A percentile compares a stretch with the other conserved stretches of the same genome.
Conservation (phyloP, 2,329 filamentous ascomycete species). For the Boeremia lycopersici region DNA sequence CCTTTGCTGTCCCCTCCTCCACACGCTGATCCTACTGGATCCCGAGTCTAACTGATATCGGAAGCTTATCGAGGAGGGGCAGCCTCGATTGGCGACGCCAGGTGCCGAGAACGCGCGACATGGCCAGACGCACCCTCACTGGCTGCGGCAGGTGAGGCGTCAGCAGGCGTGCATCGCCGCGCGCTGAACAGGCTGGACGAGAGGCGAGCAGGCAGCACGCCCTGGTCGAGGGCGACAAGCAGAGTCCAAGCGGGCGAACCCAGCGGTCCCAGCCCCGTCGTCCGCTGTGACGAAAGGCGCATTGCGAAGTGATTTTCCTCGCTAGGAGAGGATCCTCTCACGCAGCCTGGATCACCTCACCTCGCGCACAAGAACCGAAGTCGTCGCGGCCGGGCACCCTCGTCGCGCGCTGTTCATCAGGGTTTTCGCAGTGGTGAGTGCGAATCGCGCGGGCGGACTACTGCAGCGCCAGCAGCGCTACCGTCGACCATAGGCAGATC, state of each 20-base stretch:
- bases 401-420: conserved; percentile 19
- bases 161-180: conserved; percentile 8
- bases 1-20: conserved; percentile 25
- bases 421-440: conserved; percentile 21
- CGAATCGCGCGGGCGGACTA: conserved; percentile 28
- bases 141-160: conserved; percentile 30
- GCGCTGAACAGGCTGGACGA: conserved; percentile 12
- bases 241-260: conserved; percentile 26
- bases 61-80: conserved; percentile 35
- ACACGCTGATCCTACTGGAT: conserved; percentile 26
- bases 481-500: conserved; percentile 20
- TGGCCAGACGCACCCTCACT: conserved; percentile 24
- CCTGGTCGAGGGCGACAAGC: conserved; percentile 17
- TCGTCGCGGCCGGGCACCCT: conserved; percentile 20
- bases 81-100: conserved; percentile 30
- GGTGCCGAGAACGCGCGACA: conserved; percentile 19
- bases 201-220: conserved; percentile 7
- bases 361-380: conserved; percentile 12
- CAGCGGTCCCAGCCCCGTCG: conserved; percentile 27
- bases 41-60: conserved; percentile 36
- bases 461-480: conserved; percentile 38
- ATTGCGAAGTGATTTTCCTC: conserved; percentile 13
- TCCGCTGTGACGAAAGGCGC: neutral
- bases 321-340: conserved; percentile 12
- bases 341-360: conserved; percentile 3